Evolutionary conservation across 2,329 filamentous ascomycete species (phyloP), one percentile per base, ranked within the genome.

Genomic region (Neophaeococcomyces mojaviensis): DNA sequence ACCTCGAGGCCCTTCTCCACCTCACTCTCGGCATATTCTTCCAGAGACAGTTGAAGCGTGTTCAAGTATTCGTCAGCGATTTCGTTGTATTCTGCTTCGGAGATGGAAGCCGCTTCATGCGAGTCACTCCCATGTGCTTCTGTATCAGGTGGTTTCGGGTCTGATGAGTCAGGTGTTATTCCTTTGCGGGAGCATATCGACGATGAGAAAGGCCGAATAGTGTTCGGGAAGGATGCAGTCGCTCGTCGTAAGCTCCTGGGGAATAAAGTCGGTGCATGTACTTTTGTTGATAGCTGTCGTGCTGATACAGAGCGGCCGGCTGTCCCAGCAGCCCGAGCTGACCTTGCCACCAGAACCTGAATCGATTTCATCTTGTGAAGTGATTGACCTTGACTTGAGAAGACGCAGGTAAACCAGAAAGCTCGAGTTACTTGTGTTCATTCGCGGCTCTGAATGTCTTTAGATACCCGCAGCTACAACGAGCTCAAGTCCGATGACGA

Each of bases 61-160:
- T 82, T 74, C 57, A 97, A 74, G 64, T 86, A 94, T 40, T 74
- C 65, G 60, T 96, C 86, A 22, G 88, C 79, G 24, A 86, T 71
- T 47, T 84, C 75, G 61, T 94, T 82, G 64, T 94, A 97, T 59
- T 88, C 71, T 20, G 73, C 69, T 2, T 83, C 78, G 2, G 78
- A 77, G 51, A 96, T 71, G 39, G 84, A 73, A 2, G 82, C 79
- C 1, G 84, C 72, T 49, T 74, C 71, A 18, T 64, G 67, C 41
- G 72, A 62, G 56, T 70, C 62, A 52, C 63, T 42, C 52, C 64
- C 54, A 53, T 73, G 70, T 33, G 67, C 60, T 36, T 64, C 57
- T 5, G 57, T 59, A 10, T 65, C 64, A n/a, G 68, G 67, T 26
- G 68, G 58, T 10, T 57, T 55, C 8, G 79, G 78, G 48, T 80